Evolutionary conservation across 257 asterid species (phyloP).

Genomic region (Solanum sejunctum): DNA sequence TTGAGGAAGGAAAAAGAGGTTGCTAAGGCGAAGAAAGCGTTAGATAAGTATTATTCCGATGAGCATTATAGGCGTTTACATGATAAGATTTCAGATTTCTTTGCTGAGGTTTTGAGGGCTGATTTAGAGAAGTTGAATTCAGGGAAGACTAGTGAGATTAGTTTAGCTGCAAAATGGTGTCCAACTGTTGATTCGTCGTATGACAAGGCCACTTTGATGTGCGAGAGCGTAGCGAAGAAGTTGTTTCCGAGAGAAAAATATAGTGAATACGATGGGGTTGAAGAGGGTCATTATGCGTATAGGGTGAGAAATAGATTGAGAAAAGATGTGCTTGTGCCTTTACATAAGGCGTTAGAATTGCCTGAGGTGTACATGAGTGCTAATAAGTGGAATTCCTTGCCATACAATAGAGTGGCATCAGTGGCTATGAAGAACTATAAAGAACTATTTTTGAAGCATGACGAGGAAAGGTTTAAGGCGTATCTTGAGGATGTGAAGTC

Average conservation of each 20-base stretch:
- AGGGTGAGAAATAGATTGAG: conserved; percentile 40
- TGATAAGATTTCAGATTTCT: conserved; percentile 21
- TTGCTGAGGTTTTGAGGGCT: conserved; percentile 22
- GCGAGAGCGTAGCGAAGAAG: conserved; percentile 28
- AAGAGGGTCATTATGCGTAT: conserved; percentile 29
- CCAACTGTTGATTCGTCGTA: conserved; percentile 46
- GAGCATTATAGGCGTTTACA: conserved; percentile 27
- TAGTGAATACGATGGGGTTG: conserved; percentile 14
- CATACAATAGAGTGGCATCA: conserved; percentile 38
- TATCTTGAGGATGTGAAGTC: conserved; percentile 39
- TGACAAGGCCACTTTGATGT: conserved; percentile 37
- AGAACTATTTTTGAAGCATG: conserved; percentile 21
- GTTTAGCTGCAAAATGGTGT: conserved; percentile 53
- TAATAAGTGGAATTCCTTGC: conserved; percentile 27
- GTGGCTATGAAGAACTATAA: conserved; percentile 47
- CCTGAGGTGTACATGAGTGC: conserved; percentile 62
- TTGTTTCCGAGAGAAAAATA: conserved; percentile 25
- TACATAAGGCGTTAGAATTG: conserved; percentile 33
- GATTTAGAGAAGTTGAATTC: conserved; percentile 23
- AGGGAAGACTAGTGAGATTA: conserved; percentile 15
- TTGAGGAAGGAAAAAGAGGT: conserved; percentile 14
- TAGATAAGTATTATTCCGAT: conserved; percentile 22
- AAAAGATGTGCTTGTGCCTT: conserved; percentile 46
- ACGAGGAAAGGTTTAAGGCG: conserved; percentile 23
- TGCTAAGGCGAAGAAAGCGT: conserved; percentile 20